phyloP scores from a whole-genome alignment of 805 yeast species.

The Ogataea ganodermae region DNA sequence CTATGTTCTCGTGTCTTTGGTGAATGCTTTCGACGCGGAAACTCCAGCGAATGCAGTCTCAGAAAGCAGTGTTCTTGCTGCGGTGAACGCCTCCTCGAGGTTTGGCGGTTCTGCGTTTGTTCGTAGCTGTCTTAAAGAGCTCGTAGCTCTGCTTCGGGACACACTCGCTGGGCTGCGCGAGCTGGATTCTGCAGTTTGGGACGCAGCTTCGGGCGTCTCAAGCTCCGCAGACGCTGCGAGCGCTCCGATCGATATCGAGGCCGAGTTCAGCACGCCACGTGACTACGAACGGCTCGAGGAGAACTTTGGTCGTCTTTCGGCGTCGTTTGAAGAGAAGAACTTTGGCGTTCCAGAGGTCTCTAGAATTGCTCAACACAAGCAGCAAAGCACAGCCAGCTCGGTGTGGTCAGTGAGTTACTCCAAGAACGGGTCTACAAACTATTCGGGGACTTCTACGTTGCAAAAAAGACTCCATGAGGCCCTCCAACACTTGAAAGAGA shows the following conservation, averaged over 20 bases:
- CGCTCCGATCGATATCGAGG: constrained; percentile 15
- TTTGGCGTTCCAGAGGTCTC: neutral
- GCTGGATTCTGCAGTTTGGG: constrained; percentile 40
- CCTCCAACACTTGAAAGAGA: constrained; percentile 18
- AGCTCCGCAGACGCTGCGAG: neutral
- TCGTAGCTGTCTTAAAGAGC: constrained; percentile 52
- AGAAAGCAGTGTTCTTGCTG: constrained; percentile 53
- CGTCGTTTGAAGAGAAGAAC: neutral
- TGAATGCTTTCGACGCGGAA: constrained; percentile 25
- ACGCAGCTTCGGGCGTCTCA: constrained; percentile 32
- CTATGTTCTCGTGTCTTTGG: constrained; percentile 66
- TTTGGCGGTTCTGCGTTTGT: constrained; percentile 41
- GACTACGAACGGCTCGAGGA: constrained; percentile 28
- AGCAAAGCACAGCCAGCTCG: neutral
- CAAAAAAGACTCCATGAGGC: constrained; percentile 22
- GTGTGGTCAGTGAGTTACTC: constrained; percentile 27
- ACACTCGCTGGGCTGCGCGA: constrained; percentile 38
- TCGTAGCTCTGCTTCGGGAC: constrained; percentile 58
- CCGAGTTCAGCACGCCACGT: constrained; percentile 24
- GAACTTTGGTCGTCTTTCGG: constrained; percentile 21
- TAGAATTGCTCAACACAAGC: neutral
- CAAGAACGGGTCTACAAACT: constrained; percentile 18
- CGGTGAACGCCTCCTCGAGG: constrained; percentile 50
- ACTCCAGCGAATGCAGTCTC: constrained; percentile 54
- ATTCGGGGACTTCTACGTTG: constrained; percentile 13